Percentiles rank a stretch among this genome's conserved stretches.
Evolutionary conservation across 2,329 filamentous ascomycete genomes (phyloP).

Genomic region (Blumeria hordei): DNA sequence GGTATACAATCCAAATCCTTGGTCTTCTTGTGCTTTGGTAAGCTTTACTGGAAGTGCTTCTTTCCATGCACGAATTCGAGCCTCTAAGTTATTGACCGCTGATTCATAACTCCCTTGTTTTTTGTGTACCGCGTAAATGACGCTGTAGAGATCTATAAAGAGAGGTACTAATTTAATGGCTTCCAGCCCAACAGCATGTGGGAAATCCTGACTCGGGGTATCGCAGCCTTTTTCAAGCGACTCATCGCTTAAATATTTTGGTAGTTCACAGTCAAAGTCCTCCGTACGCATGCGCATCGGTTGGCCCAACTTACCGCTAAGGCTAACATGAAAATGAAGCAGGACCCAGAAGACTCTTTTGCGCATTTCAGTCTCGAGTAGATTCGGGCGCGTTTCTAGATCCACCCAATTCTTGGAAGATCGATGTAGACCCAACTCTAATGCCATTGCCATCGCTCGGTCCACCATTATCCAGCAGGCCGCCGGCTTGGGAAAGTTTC

Average conservation of each 20-base stretch:
- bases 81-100: conserved; percentile 39
- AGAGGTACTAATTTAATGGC: conserved; percentile 40
- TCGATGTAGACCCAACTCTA: conserved; percentile 55
- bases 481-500: conserved; percentile 58
- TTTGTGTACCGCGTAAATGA: conserved; percentile 43
- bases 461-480: conserved; percentile 45
- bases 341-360: conserved; percentile 61
- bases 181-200: conserved; percentile 40
- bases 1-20: conserved; percentile 28
- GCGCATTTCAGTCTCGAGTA: conserved; percentile 49
- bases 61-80: conserved; percentile 36
- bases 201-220: conserved; percentile 30
- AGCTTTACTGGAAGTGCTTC: conserved; percentile 38
- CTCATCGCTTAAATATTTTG: conserved; percentile 46
- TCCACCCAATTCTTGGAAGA: conserved; percentile 17
- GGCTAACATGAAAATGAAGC: conserved; percentile 37
- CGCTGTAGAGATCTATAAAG: conserved; percentile 50
- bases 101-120: conserved; percentile 31
- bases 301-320: conserved; percentile 51
- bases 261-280: conserved; percentile 60
- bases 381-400: conserved; percentile 12
- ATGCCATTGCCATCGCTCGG: conserved; percentile 39
- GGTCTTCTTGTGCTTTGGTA: conserved; percentile 20
- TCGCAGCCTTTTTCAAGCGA: conserved; percentile 40
- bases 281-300: conserved; percentile 52